These are phyloP conservation scores for Choanephora cucurbitarum DNA, from an alignment of 371 early-diverging fungal genomes.

Conservation along the genomic window DNA sequence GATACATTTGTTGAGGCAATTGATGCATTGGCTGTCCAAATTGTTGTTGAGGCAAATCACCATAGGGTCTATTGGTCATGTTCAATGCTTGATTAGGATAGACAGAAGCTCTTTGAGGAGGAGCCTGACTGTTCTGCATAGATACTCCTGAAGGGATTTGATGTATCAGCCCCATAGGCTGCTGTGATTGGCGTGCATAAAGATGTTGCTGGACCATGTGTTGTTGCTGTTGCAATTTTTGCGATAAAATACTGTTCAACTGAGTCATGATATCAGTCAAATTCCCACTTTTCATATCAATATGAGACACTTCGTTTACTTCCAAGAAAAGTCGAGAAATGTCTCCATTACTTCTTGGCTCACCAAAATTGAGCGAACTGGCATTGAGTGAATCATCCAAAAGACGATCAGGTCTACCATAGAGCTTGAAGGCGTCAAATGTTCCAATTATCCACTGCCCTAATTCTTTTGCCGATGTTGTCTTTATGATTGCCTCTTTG, in stretches of 20 bases:
- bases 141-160: constrained; percentile 25
- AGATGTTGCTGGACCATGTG: constrained; percentile 3
- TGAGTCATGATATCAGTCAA: constrained; percentile 34
- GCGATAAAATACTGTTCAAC: constrained; percentile 27
- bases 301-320: constrained; percentile 29
- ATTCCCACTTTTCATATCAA: constrained; percentile 29
- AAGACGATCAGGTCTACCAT: constrained; percentile 38
- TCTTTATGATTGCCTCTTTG: constrained; percentile 19
- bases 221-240: constrained; percentile 23
- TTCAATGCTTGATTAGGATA: constrained; percentile 11
- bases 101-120: constrained; percentile 11
- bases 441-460: constrained; percentile 35
- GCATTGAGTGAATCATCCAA: constrained; percentile 22
- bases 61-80: not conserved
- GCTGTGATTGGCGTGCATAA: constrained; percentile 9
- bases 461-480: constrained; percentile 31
- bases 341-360: constrained; percentile 13
- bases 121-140: not conserved
- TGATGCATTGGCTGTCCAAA: constrained; percentile 6
- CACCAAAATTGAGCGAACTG: constrained; percentile 33
- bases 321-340: constrained; percentile 42
- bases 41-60: not conserved
- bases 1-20: constrained; percentile 8
- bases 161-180: constrained; percentile 26
- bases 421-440: constrained; percentile 43